Conservation (phyloP, 768 basidiomycete species). For the Rhizopogon vesiculosus region DNA sequence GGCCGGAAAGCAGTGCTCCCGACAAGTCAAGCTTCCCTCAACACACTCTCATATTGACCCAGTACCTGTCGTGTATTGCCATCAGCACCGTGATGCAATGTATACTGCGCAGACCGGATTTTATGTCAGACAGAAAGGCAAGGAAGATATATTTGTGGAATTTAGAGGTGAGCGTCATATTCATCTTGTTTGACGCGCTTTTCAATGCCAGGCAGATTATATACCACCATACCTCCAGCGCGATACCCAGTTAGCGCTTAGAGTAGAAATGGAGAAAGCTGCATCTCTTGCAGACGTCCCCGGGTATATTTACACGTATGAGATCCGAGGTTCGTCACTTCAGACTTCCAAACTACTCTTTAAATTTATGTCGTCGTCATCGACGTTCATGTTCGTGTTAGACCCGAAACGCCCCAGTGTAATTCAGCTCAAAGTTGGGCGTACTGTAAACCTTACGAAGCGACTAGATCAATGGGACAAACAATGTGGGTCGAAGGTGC, state of each 20-base stretch:
- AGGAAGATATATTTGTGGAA: conserved; percentile 40
- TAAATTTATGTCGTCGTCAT: conserved; percentile 1
- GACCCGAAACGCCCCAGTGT: conserved; percentile 32
- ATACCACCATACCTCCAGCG: conserved; percentile 60
- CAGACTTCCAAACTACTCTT: conserved; percentile 5
- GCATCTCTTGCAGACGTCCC: conserved; percentile 52
- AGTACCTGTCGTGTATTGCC: conserved; percentile 45
- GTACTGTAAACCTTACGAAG: conserved; percentile 67
- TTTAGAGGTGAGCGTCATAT: conserved; percentile 45
- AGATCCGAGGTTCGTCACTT: conserved; percentile 56
- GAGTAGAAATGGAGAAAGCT: conserved; percentile 49
- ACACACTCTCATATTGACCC: conserved; percentile 22
- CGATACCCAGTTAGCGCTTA: conserved; percentile 56
- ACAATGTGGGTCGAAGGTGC: conserved; percentile 75
- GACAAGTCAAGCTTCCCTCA: conserved; percentile 46
- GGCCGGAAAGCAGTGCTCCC: conserved; percentile 55
- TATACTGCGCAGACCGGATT: conserved; percentile 47
- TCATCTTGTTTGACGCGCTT: background rate
- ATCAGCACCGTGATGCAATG: conserved; percentile 58
- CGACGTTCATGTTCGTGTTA: conserved; percentile 4
- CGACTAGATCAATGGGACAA: conserved; percentile 78
- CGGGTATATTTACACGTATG: conserved; percentile 82
- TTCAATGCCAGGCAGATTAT: conserved; percentile 44
- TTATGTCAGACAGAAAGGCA: conserved; percentile 43
- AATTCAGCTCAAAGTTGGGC: conserved; percentile 75